Percentiles rank a stretch among this genome's conserved stretches.
phyloP scores from a whole-genome alignment of 2,329 filamentous ascomycete genomes.

The Pseudocercospora vitis region DNA sequence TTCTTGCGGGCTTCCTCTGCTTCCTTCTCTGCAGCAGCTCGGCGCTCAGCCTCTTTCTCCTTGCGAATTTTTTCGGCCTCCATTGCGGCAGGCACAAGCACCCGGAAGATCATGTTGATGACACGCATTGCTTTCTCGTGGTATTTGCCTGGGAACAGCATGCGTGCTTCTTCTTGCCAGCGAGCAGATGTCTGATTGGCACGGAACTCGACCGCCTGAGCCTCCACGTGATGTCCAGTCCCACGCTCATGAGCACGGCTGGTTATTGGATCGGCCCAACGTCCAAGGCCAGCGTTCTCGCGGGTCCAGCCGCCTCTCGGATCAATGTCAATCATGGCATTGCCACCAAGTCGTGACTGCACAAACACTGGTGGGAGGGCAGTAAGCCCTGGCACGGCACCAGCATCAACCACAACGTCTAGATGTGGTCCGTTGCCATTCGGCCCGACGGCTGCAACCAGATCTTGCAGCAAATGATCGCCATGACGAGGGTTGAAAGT shows the following conservation, averaged over 20 bases:
- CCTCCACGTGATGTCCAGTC: slow-evolving; percentile 56
- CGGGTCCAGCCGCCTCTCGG: slow-evolving; percentile 25
- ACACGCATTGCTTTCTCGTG: slow-evolving; percentile 70
- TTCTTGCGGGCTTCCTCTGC: slow-evolving; percentile 63
- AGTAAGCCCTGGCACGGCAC: slow-evolving; percentile 21
- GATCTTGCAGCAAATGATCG: slow-evolving; percentile 29
- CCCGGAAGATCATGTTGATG: slow-evolving; percentile 66
- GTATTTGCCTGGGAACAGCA: slow-evolving; percentile 69
- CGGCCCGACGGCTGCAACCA: slow-evolving; percentile 28
- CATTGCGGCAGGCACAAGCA: slow-evolving; percentile 80
- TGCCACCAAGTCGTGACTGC: slow-evolving; percentile 21
- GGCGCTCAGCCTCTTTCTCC: slow-evolving; percentile 64
- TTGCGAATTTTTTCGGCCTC: slow-evolving; percentile 73
- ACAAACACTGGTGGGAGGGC: slow-evolving; percentile 30
- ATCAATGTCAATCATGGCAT: slow-evolving; percentile 33
- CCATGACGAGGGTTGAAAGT: slow-evolving; percentile 27
- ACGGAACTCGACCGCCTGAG: slow-evolving; percentile 74
- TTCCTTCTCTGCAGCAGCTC: slow-evolving; percentile 62
- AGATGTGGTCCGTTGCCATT: slow-evolving; percentile 20
- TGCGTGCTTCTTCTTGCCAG: slow-evolving; percentile 86
- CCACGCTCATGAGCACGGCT: slow-evolving; percentile 51
- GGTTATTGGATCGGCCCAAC: slow-evolving; percentile 36
- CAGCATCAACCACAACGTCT: slow-evolving; percentile 32
- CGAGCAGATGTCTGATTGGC: slow-evolving; percentile 70
- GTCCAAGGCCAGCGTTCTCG: slow-evolving; percentile 24